These are phyloP conservation scores for Erucastrum elatum DNA, from an alignment of 345 rosid genomes.

Conservation along the genomic window DNA sequence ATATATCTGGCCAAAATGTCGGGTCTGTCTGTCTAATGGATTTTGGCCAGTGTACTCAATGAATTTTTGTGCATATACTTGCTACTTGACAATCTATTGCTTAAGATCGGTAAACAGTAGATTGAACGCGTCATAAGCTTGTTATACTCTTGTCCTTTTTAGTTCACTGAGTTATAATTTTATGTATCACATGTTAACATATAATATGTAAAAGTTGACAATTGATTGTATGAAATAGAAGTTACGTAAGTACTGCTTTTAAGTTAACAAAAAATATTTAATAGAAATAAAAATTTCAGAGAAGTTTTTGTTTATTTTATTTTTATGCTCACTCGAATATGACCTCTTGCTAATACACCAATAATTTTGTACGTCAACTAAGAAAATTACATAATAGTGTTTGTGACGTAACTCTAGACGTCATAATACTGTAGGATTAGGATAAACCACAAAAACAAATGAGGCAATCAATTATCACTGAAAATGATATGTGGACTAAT, in stretches of 20 bases:
- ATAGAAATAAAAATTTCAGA: neutral
- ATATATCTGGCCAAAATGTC: too few relatives aligned
- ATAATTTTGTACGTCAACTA: neutral
- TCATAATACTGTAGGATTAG: slow-evolving; percentile 9
- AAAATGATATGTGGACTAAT: slow-evolving; percentile 24
- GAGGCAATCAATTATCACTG: slow-evolving; percentile 22
- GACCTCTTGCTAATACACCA: neutral
- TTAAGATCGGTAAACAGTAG: too few relatives aligned
- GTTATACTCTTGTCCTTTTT: too few relatives aligned
- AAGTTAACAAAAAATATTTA: neutral
- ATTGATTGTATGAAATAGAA: neutral
- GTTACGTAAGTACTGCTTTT: neutral
- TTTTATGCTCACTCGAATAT: neutral
- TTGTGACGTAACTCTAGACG: slow-evolving; percentile 10
- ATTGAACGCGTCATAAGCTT: too few relatives aligned
- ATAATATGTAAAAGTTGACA: too few relatives aligned
- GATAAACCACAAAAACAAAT: slow-evolving; percentile 16
- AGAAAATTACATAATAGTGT: neutral
- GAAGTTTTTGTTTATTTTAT: neutral
- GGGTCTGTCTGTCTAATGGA: too few relatives aligned
- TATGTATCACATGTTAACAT: too few relatives aligned
- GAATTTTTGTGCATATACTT: too few relatives aligned
- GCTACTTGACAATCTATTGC: too few relatives aligned
- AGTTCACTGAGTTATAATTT: too few relatives aligned
- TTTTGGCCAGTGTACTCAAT: too few relatives aligned